Evolutionary conservation across 2,329 filamentous ascomycete species (phyloP), one percentile per base, ranked within the genome.

Genomic region (Grosmannia penicillata): DNA sequence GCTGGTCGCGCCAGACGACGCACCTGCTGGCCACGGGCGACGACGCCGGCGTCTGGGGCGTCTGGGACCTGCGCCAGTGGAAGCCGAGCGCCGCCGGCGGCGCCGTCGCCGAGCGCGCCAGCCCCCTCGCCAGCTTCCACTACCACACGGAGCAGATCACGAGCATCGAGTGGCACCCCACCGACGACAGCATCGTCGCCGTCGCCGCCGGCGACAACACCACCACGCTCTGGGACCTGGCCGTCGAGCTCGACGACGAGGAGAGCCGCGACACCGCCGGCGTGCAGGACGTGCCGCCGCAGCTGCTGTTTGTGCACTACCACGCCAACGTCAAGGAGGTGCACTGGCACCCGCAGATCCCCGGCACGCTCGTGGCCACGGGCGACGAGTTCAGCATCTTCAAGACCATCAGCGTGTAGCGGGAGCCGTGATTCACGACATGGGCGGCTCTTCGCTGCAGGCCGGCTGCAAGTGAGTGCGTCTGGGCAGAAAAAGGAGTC

Each of bases 91-190:
- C 56, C 40, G 56, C 27, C 4, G 39, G 38, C n/a, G 13, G 9
- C 25, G 13, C 10, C 5, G 22, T 10, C 32, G 13, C 24, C 14
- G 61, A 69, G 49, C 72, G 68, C 62, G 79, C 82, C 48, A 78
- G 78, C 34, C 82, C 91, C 1, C 82, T 96, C n/a, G 91, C 91
- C 4, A 82, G 80, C 50, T 98, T 96, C 62, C 71, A 77, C 53
- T 96, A 94, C 67, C 87, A 98, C 69, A 89, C 85, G 59, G 85
- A 95, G 59, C 91, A 94, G 50, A 85, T 98, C 51, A 98, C 91
- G 7, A 85, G 81, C 49, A 73, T 98, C 28, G 87, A 96, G 63
- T 98, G 91, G 89, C 89, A 96, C 59, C 89, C 91, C 3, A 89
- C 84, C 1, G 91, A 98, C 53, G 89, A 98, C 66, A 93, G 82